Percentiles rank a stretch among this genome's conserved stretches.
phyloP scores from a whole-genome alignment of 768 basidiomycete genomes.

The Fomitopsis pulvina region DNA sequence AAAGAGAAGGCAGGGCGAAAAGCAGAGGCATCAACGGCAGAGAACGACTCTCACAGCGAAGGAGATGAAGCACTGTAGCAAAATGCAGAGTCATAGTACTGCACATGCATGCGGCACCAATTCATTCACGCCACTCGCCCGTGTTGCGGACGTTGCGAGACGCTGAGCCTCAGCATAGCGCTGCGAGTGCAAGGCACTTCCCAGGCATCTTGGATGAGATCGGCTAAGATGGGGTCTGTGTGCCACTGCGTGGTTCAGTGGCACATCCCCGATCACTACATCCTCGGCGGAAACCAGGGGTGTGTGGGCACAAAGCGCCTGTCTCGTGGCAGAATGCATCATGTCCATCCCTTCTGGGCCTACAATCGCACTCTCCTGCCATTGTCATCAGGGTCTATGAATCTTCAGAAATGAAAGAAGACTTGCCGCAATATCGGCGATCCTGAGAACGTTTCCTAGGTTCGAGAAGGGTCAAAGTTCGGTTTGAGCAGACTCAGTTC shows the following conservation, averaged over 20 bases:
- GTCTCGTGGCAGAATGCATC: background rate
- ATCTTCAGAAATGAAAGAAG: conserved; percentile 3
- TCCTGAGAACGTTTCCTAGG: background rate
- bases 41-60: background rate
- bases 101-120: background rate
- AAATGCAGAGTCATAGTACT: background rate
- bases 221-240: background rate
- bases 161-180: background rate
- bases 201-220: background rate
- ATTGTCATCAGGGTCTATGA: background rate
- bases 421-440: background rate
- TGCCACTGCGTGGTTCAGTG: background rate
- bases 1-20: conserved; percentile 32
- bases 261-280: background rate
- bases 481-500: too few species aligned
- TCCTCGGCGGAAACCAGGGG: background rate
- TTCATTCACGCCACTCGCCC: background rate
- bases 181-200: background rate
- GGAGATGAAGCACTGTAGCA: background rate
- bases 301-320: background rate
- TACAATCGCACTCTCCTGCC: background rate
- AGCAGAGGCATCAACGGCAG: background rate
- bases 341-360: background rate
- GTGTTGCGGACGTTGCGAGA: background rate
- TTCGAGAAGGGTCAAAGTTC: background rate